These are phyloP conservation scores for Amanita fuliginea DNA, from an alignment of 768 basidiomycete species.

Conservation along the genomic window DNA sequence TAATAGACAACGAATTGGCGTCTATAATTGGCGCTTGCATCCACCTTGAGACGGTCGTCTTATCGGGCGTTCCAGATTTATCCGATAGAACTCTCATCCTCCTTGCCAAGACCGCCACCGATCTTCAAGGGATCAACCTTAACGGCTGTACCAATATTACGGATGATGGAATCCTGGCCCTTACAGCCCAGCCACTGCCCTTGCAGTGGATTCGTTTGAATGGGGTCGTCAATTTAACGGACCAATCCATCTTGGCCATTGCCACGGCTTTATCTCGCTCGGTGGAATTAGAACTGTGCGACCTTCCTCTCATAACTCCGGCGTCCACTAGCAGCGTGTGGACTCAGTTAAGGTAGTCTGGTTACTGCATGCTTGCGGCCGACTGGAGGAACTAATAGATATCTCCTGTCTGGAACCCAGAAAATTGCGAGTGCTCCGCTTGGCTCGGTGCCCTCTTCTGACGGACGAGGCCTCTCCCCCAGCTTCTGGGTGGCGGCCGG, in stretches of 20 bases:
- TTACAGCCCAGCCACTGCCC: slow-evolving; percentile 57
- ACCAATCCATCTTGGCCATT: slow-evolving; percentile 53
- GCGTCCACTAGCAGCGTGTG: slow-evolving; percentile 73
- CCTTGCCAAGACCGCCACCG: slow-evolving; percentile 50
- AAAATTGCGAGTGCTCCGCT: slow-evolving; percentile 61
- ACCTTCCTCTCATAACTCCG: slow-evolving; percentile 57
- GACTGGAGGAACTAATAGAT: slow-evolving; percentile 1
- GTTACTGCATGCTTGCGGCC: neutral
- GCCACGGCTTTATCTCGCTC: slow-evolving; percentile 67
- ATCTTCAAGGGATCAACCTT: slow-evolving; percentile 68
- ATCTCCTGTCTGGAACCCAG: slow-evolving; percentile 18
- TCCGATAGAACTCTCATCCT: slow-evolving; percentile 60
- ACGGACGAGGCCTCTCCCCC: slow-evolving; percentile 76
- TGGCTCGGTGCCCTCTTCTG: slow-evolving; percentile 68
- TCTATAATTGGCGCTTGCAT: slow-evolving; percentile 46
- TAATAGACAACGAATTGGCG: slow-evolving; percentile 54
- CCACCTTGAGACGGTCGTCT: slow-evolving; percentile 53
- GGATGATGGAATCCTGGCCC: slow-evolving; percentile 63
- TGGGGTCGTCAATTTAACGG: slow-evolving; percentile 52
- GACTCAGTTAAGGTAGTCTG: slow-evolving; percentile 50
- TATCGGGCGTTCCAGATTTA: slow-evolving; percentile 57
- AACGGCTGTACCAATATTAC: slow-evolving; percentile 66
- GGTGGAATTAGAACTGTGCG: slow-evolving; percentile 70
- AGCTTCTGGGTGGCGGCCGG: slow-evolving; percentile 18
- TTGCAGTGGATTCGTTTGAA: slow-evolving; percentile 70